These are phyloP conservation scores for Penicillium ucsense DNA, from an alignment of 495 filamentous ascomycete species.

Conservation along the genomic window DNA sequence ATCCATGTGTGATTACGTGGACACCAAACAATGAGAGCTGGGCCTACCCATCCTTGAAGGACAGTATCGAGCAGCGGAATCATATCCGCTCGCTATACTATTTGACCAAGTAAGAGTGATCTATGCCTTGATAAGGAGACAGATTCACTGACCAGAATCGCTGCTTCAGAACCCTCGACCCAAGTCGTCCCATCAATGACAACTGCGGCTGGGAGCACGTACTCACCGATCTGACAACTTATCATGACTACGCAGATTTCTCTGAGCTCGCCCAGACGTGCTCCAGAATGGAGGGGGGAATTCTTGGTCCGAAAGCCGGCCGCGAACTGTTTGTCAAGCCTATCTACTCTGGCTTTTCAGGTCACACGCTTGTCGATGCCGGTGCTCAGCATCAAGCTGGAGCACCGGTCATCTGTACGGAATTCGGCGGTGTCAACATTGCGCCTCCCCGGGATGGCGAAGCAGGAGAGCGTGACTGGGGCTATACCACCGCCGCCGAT, in stretches of 20 bases:
- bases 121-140: not conserved
- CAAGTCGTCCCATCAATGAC: conserved; percentile 50
- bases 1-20: conserved; percentile 52
- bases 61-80: conserved; percentile 43
- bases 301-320: conserved; percentile 34
- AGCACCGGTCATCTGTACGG: conserved; percentile 47
- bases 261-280: conserved; percentile 38
- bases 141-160: not conserved
- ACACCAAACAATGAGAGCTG: conserved; percentile 55
- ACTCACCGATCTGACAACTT: conserved; percentile 47
- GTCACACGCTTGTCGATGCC: conserved; percentile 22
- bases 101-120: conserved; percentile 41
- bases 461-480: conserved; percentile 26
- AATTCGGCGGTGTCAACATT: conserved; percentile 54
- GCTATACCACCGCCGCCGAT: conserved; percentile 30
- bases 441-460: conserved; percentile 25
- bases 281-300: conserved; percentile 28
- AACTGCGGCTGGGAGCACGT: conserved; percentile 59
- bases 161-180: conserved; percentile 37
- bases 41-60: conserved; percentile 43
- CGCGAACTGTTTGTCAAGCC: conserved; percentile 40
- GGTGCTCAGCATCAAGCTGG: conserved; percentile 36
- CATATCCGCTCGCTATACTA: conserved; percentile 50
- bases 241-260: conserved; percentile 50
- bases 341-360: conserved; percentile 18